Percentiles rank a stretch among this genome's conserved stretches.
Evolutionary conservation across 805 yeast species (phyloP).

Genomic region (Metschnikowia gelsemii): DNA sequence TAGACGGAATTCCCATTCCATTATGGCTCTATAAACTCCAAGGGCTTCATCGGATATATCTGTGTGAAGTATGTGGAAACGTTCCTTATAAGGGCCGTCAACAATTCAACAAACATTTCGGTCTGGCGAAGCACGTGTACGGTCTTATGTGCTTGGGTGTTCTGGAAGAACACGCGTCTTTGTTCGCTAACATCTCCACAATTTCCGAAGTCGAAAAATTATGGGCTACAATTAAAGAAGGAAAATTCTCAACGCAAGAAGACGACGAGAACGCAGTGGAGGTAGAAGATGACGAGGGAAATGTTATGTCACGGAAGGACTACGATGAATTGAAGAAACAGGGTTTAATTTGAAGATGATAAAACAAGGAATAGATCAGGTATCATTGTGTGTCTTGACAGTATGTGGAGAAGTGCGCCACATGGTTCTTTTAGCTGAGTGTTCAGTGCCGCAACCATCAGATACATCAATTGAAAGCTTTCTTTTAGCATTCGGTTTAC

Average conservation of each 20-base stretch:
- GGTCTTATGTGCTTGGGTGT: conserved; percentile 79
- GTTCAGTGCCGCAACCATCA: too few relatives aligned
- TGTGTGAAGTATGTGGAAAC: conserved; percentile 88
- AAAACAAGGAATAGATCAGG: background rate
- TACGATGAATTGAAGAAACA: conserved; percentile 85
- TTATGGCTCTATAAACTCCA: conserved; percentile 88
- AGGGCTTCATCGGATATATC: conserved; percentile 70
- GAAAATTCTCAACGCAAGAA: conserved; percentile 36
- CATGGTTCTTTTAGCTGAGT: too few relatives aligned
- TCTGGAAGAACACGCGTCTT: conserved; percentile 38
- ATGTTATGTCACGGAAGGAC: conserved; percentile 81
- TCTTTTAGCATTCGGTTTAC: too few relatives aligned
- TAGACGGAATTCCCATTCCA: conserved; percentile 92
- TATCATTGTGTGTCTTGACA: too few relatives aligned
- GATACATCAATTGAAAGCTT: too few relatives aligned
- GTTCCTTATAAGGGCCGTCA: conserved; percentile 68
- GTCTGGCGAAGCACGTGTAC: conserved; percentile 63
- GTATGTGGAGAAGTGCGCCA: too few relatives aligned
- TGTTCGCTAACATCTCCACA: conserved; percentile 62
- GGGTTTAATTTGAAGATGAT: conserved; percentile 59
- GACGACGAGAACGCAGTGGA: conserved; percentile 61
- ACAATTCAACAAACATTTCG: conserved; percentile 72
- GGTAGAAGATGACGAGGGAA: conserved; percentile 91
- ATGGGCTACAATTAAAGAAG: conserved; percentile 47
- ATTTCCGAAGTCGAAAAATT: conserved; percentile 68